phyloP scores from a whole-genome alignment of 257 asterid species.

The Primulina huaijiensis region DNA sequence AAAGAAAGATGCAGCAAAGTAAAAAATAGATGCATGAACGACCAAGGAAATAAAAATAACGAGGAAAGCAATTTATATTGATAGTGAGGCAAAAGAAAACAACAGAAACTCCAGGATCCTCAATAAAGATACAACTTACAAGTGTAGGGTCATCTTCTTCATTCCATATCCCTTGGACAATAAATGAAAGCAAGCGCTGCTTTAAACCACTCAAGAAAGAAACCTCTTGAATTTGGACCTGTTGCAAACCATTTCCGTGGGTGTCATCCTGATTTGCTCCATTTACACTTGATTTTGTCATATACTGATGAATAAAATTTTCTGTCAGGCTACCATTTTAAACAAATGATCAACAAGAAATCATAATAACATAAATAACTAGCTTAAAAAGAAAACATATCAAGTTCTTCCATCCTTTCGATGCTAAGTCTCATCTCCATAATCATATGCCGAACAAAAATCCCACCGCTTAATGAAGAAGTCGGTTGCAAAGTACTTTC shows the following conservation, averaged over 20 bases:
- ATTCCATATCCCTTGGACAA: slow-evolving; percentile 86
- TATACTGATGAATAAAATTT: slow-evolving; percentile 34
- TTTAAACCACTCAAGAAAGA: slow-evolving; percentile 76
- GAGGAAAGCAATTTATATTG: not conserved
- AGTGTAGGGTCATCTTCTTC: slow-evolving; percentile 76
- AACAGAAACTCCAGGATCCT: slow-evolving; percentile 10
- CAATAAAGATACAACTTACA: slow-evolving; percentile 45
- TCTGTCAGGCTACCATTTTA: slow-evolving; percentile 21
- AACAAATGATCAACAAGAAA: slow-evolving; percentile 1
- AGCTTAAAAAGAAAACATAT: slow-evolving; percentile 14
- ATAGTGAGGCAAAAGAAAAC: slow-evolving; percentile 6
- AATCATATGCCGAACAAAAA: slow-evolving; percentile 4
- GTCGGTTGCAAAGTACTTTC: not conserved
- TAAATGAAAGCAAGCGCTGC: slow-evolving; percentile 91
- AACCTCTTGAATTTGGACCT: slow-evolving; percentile 41
- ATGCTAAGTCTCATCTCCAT: not conserved
- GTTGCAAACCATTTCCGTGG: slow-evolving; percentile 46
- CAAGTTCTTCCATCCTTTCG: slow-evolving; percentile 1
- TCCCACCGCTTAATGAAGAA: not conserved
- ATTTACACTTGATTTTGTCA: slow-evolving; percentile 41
- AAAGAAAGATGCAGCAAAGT: not conserved
- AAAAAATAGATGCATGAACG: not conserved
- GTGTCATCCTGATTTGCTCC: slow-evolving; percentile 34
- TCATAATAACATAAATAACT: not conserved
- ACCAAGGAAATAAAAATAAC: not conserved